Conservation (phyloP, 1,139 yeast species). For the Candida sanyaensis region DNA sequence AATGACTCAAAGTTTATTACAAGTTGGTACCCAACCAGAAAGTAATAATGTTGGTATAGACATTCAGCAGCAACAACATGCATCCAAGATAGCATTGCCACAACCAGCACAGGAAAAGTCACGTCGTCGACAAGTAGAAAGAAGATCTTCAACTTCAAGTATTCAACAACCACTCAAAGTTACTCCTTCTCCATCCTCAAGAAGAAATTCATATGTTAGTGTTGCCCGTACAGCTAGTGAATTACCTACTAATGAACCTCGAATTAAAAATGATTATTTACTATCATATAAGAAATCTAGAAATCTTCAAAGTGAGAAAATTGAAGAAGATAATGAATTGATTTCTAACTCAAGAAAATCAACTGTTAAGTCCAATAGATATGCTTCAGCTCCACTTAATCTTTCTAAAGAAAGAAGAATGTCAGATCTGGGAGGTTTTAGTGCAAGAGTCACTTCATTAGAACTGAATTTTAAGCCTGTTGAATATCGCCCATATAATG, state of each 20-base stretch:
- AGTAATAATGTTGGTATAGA: not conserved
- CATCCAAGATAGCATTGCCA: slow-evolving; percentile 1
- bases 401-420: slow-evolving; percentile 5
- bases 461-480: slow-evolving; percentile 29
- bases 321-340: slow-evolving; percentile 21
- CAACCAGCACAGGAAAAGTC: slow-evolving; percentile 1
- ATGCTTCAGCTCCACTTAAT: slow-evolving; percentile 36
- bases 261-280: slow-evolving; percentile 13
- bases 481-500: slow-evolving; percentile 13
- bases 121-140: not conserved
- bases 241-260: not conserved
- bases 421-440: not conserved
- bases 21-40: not conserved
- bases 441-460: slow-evolving; percentile 24
- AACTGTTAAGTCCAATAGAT: slow-evolving; percentile 37
- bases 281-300: slow-evolving; percentile 13
- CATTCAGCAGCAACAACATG: slow-evolving; percentile 6
- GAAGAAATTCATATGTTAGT: not conserved
- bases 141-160: not conserved
- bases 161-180: not conserved
- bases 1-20: slow-evolving; percentile 5
- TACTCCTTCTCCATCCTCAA: not conserved
- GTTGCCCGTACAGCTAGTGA: not conserved
- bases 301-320: slow-evolving; percentile 8
- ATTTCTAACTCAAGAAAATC: slow-evolving; percentile 33